Percentiles rank a stretch among this genome's conserved stretches.
Conservation (phyloP, 257 asterid species). For the Solanum chiquidenum region DNA sequence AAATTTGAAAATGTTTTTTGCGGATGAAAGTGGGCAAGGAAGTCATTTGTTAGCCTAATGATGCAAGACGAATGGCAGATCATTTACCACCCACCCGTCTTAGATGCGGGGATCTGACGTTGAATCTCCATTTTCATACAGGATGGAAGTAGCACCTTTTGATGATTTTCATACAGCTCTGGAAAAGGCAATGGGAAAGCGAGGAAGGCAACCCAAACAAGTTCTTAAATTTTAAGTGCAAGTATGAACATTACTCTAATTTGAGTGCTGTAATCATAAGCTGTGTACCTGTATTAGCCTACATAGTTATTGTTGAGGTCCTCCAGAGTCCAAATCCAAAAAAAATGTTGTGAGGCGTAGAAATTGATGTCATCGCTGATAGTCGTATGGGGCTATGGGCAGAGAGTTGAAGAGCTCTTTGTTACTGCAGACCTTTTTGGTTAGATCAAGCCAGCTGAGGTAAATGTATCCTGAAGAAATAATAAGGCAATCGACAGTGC, state of each 20-base stretch:
- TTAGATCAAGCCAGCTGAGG: not conserved
- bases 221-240: conserved; percentile 48
- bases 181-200: conserved; percentile 84
- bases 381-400: not conserved
- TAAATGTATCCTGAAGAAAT: not conserved
- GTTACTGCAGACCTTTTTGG: not conserved
- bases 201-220: conserved; percentile 88
- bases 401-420: not conserved
- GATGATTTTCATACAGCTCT: conserved; percentile 51
- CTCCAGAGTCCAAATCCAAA: not conserved
- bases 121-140: conserved; percentile 13
- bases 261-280: not conserved
- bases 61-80: not conserved
- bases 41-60: not conserved
- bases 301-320: not conserved
- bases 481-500: not conserved
- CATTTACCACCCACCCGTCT: not conserved
- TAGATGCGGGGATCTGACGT: not conserved
- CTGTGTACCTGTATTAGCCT: not conserved
- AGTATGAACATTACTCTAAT: not conserved
- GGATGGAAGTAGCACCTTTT: conserved; percentile 79
- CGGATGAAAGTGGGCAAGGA: not conserved
- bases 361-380: not conserved
- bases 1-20: not conserved
- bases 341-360: not conserved